Evolutionary conservation across 2,329 filamentous ascomycete species (phyloP).

Genomic region (Pyrenochaeta sp.): DNA sequence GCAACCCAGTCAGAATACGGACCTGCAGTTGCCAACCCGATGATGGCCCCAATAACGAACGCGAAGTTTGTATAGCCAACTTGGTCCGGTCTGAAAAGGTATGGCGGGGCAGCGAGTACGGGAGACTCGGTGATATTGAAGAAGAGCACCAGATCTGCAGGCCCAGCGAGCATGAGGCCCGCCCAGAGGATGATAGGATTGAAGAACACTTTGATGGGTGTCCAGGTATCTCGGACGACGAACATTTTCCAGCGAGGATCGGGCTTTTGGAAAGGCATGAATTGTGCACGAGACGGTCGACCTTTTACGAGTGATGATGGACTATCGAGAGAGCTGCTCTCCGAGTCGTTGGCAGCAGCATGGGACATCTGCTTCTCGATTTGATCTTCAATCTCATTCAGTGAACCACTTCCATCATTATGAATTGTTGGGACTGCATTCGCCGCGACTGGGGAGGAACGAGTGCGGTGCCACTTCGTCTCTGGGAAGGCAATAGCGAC

Average conservation of each 20-base stretch:
- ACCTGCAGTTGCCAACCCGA: constrained; percentile 64
- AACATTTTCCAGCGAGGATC: constrained; percentile 53
- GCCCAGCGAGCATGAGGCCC: constrained; percentile 45
- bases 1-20: constrained; percentile 66
- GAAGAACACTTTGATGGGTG: constrained; percentile 54
- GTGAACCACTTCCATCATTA: not conserved
- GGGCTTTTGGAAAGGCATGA: constrained; percentile 46
- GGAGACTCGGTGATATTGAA: constrained; percentile 62
- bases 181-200: constrained; percentile 55
- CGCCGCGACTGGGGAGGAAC: not conserved
- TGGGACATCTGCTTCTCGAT: constrained; percentile 38
- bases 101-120: constrained; percentile 56
- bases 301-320: constrained; percentile 39
- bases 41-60: constrained; percentile 59
- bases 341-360: constrained; percentile 29
- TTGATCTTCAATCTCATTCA: constrained; percentile 16
- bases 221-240: constrained; percentile 51
- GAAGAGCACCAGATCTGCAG: constrained; percentile 56
- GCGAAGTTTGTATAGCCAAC: constrained; percentile 61
- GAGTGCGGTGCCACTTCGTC: constrained; percentile 51
- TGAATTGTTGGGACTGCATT: not conserved
- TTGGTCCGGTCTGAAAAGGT: constrained; percentile 53
- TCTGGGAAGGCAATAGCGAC: constrained; percentile 54
- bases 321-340: constrained; percentile 24
- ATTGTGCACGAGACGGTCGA: constrained; percentile 51